phyloP scores from a whole-genome alignment of 495 filamentous ascomycete species.

The Letharia lupina region DNA sequence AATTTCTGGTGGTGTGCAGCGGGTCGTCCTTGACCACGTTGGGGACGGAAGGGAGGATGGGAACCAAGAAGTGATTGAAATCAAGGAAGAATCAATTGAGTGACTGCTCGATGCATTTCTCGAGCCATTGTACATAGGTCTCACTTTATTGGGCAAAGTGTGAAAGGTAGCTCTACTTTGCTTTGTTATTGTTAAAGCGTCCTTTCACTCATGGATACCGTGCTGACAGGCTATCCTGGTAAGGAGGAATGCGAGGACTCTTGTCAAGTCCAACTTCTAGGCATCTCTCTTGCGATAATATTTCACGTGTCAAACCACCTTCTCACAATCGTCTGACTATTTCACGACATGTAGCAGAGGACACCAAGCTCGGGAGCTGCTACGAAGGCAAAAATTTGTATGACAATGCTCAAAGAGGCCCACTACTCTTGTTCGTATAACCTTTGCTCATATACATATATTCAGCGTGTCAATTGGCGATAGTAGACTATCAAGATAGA shows the following conservation, averaged over 20 bases:
- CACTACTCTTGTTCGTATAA: too few relatives aligned
- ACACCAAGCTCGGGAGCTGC: too few relatives aligned
- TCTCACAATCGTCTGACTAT: too few relatives aligned
- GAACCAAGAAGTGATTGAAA: slow-evolving; percentile 17
- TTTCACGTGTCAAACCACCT: too few relatives aligned
- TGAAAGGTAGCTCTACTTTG: neutral
- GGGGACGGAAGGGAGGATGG: slow-evolving; percentile 17
- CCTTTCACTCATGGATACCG: neutral
- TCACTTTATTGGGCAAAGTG: neutral
- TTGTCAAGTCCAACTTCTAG: too few relatives aligned
- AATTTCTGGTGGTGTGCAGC: slow-evolving; percentile 24
- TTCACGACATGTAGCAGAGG: too few relatives aligned
- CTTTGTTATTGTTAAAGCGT: neutral
- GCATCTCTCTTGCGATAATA: too few relatives aligned
- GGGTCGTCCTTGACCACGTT: slow-evolving; percentile 14
- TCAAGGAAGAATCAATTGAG: slow-evolving; percentile 25
- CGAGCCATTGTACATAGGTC: neutral
- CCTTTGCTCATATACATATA: neutral
- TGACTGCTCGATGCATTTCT: neutral
- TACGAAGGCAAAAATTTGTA: too few relatives aligned
- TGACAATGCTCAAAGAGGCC: too few relatives aligned
- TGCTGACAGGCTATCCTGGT: neutral
- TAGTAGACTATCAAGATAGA: neutral
- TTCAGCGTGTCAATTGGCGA: neutral
- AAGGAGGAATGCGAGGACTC: neutral